Base-by-base conservation (phyloP, 768 basidiomycete genomes). In the Suillus alpinus region DNA sequence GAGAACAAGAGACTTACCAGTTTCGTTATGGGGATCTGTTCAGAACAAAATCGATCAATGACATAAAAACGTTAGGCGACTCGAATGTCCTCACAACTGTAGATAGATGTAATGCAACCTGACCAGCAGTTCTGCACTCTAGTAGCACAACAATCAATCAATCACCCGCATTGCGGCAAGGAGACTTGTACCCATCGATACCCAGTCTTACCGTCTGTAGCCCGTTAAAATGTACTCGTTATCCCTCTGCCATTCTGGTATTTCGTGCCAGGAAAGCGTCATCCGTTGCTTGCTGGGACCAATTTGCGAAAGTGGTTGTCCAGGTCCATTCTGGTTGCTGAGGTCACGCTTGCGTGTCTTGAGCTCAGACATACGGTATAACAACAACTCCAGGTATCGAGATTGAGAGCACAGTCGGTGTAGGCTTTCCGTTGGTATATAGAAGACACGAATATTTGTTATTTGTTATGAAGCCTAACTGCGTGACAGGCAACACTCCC, bases 1-100 rank as follows among this genome's bases (percentile, higher is more conserved):
- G 57, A 20, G 41, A 56, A 49, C 20, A 26, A 40, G 53, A 37
- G 31, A 57, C 68, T 73, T 59, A 87, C 91, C 80, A 60, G 88
- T 89, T 75, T 91, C 90, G 66, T 92, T 92, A 72, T 92, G 91
- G 60, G 89, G 65, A 74, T 89, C 91, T 91, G 65, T 31, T 55
- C 60, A 59, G 52, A 59, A 58, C 46, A 62, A 50, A 61, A 56
- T 67, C 62, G 61, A 62, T 61, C 64, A 69, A 63, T 52, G 52
- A 57, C 40, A 58, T 39, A 37, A 43, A 49, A n/a, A 43, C 56
- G 55, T 58, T 63, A 32, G 57, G 63, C 18, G 6, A 34, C 31
- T 62, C 41, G 67, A 60, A 57, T 34, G 59, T 59, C 75, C 87
- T 71, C 74, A 91, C 90, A 91, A 39, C 82, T 81, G 69, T 84